Evolutionary conservation across 345 rosid genomes (phyloP), one percentile per base, ranked within the genome.

Genomic region (Salix arbutifolia): DNA sequence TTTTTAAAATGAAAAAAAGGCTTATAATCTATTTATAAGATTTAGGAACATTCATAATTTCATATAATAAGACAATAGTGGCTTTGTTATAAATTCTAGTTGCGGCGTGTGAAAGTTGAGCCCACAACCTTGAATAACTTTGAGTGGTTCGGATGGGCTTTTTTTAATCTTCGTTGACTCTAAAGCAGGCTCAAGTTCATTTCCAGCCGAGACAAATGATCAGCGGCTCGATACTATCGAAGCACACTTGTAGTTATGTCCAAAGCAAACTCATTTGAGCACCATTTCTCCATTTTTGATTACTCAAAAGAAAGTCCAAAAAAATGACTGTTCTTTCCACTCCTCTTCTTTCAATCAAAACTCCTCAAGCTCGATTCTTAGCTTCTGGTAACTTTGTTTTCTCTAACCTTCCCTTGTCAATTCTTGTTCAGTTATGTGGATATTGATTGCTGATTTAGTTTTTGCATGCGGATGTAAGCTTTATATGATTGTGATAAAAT

Each of bases 281-380:
- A 4, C 23, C 12, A 35, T 1, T 52, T 33, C 50, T 71, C 31
- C 18, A 9, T 21, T 68, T 40, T 23, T 40, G 3, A 12, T n/a
- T 6, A 10, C 50, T 38, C 50, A 1, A 53, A 25, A 17, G 4
- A 25, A 25, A 44, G n/a, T 65, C 23, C 77, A 4, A 14, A 52
- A 50, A 1, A 42, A 80, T 83, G 86, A 64, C 71, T 50, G 69
- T 75, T 64, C 70, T 84, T 4, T 68, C 71, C 56, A 71, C 77
- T 33, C 4, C 83, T 11, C 64, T 66, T 52, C 69, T 73, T 44
- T 56, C 80, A 21, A 31, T 79, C 75, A 69, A 70, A 58, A 33
- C 38, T 26, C 65, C 83, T 31, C 80, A 64, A 26, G 0, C 71
- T 50, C n/a, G 19, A 58, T 46, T 79, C 73, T 23, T 61, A n/a